phyloP scores from a whole-genome alignment of 352 stramenopile species.

The Ophiocytium majus region DNA sequence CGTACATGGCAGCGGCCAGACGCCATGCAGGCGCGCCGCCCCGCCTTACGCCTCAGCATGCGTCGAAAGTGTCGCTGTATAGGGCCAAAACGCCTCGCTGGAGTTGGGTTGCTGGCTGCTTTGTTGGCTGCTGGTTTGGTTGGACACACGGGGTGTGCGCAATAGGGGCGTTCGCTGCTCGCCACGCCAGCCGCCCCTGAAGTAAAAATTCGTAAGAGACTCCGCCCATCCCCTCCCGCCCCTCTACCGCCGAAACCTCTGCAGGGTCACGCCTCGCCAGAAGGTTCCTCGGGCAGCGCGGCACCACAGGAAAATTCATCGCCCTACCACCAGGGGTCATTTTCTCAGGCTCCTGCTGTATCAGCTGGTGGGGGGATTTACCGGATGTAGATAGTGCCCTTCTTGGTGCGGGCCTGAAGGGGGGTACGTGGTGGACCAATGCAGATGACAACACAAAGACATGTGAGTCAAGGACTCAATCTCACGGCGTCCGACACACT shows the following conservation, averaged over 20 bases:
- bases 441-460: too few species aligned
- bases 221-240: not conserved
- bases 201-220: not conserved
- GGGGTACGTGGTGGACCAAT: too few species aligned
- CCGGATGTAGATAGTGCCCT: constrained; percentile 33
- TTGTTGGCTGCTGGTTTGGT: not conserved
- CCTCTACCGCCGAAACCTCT: not conserved
- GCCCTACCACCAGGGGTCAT: too few species aligned
- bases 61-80: not conserved
- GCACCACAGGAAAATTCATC: not conserved
- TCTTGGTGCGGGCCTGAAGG: not conserved
- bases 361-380: not conserved
- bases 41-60: not conserved
- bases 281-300: not conserved
- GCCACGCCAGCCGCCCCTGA: too few species aligned
- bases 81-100: too few species aligned
- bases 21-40: not conserved
- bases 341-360: too few species aligned
- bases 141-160: too few species aligned
- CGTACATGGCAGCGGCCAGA: not conserved
- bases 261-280: not conserved
- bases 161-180: too few species aligned
- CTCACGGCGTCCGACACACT: too few species aligned
- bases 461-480: too few species aligned
- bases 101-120: not conserved